Evolutionary conservation across 768 basidiomycete genomes (phyloP), one percentile per base, ranked within the genome.

Genomic region (Tricholoma matsutake): DNA sequence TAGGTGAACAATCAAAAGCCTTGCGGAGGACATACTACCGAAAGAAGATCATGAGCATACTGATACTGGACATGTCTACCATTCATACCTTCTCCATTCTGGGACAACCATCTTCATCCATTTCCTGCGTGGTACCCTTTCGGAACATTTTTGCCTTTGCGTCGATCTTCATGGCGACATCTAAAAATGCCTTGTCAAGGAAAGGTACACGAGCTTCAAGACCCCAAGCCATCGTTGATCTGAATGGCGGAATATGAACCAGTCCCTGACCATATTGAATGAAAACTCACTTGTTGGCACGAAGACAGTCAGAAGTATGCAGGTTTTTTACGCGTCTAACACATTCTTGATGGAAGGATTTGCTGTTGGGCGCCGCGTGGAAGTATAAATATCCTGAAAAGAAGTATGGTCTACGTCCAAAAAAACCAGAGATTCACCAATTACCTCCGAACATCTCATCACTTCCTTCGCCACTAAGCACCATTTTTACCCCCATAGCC

Each of bases 401-500:
- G 56, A 57, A 10, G 34, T 45, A n/a, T 7, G 34, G 41, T 60
- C 35, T 34, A 56, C 22, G 59, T 57, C 49, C 52, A 31, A 49
- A 10, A 25, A 25, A 7, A n/a, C n/a, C 51, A 53, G 4, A 29
- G 18, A 32, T 53, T 32, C n/a, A 53, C 31, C 29, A 68, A 67
- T 65, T 71, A 92, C 95, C 96, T 78, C 96, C 96, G 37, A 98
- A 85, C 63, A 98, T 94, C 76, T 99, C 97, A 68, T 99, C 97
- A 63, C 92, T 94, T 39, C 97, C 97, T 76, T 99, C 97, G 16
- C 97, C 97, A 64, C 91, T 93, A 35, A 98, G 82, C 14, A 99
- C 97, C 97, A 99, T 99, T 79, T 99, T 99, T 57, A 99, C 97
- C 60, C 97, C 97, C 92, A 94, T 98, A 4, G 97, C 96, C 78